phyloP scores from a whole-genome alignment of 495 filamentous ascomycete species.

The Aspergillus coremiiformis region DNA sequence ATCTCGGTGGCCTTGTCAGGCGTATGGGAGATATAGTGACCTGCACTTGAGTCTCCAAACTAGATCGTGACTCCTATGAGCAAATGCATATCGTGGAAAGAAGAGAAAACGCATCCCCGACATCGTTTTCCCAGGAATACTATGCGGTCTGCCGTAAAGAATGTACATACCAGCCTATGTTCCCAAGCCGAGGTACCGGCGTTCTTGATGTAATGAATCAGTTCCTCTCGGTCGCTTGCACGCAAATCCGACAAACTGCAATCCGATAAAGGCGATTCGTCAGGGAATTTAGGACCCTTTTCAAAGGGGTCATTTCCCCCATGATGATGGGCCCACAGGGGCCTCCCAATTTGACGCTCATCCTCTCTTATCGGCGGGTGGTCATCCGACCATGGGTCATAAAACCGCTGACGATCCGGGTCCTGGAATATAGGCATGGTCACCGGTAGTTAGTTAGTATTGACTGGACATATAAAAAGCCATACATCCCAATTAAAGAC shows the following conservation, averaged over 20 bases:
- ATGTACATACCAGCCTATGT: conserved; percentile 53
- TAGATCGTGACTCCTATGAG: conserved; percentile 6
- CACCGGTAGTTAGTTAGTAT: conserved; percentile 5
- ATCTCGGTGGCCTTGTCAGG: conserved; percentile 6
- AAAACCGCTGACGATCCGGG: conserved; percentile 28
- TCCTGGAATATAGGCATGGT: conserved; percentile 39
- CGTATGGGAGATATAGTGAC: conserved; percentile 7
- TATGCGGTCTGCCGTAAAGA: too few species aligned
- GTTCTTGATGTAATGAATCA: conserved; percentile 80
- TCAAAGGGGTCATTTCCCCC: conserved; percentile 1
- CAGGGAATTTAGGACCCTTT: conserved; percentile 2
- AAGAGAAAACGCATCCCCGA: too few species aligned
- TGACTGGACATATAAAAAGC: neutral
- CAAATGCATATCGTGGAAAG: neutral
- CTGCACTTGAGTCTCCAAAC: conserved; percentile 10
- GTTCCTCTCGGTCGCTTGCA: conserved; percentile 56
- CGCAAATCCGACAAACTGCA: conserved; percentile 15
- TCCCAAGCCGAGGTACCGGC: conserved; percentile 72
- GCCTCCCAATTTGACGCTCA: conserved; percentile 10
- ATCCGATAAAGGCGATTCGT: conserved; percentile 2
- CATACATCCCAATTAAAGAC: conserved; percentile 11
- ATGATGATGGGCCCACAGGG: conserved; percentile 13
- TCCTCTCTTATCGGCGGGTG: conserved; percentile 7
- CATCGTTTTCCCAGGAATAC: too few species aligned
- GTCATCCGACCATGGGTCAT: conserved; percentile 26